These are phyloP conservation scores for Euphorbia corollata DNA, from an alignment of 441 rosid genomes.

Conservation along the genomic window DNA sequence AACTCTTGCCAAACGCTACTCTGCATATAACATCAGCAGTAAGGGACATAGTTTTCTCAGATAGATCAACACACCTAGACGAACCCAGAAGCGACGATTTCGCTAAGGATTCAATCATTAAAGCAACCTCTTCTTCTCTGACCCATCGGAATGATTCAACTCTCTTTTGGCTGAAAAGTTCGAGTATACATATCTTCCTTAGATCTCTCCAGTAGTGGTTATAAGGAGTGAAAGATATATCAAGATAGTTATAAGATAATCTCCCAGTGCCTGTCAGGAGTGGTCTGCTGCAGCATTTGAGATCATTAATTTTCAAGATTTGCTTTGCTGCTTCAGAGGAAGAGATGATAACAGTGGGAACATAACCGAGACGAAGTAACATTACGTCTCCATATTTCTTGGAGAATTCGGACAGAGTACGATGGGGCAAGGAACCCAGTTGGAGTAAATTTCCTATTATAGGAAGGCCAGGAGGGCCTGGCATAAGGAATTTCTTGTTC, in stretches of 20 bases:
- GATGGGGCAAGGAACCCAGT: neutral
- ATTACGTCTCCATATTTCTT: neutral
- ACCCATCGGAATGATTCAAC: neutral
- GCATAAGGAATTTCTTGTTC: neutral
- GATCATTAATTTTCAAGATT: neutral
- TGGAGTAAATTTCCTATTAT: neutral
- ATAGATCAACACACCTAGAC: conserved; percentile 1
- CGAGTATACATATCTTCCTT: neutral
- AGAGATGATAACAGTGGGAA: neutral
- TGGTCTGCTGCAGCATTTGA: neutral
- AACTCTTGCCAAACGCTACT: conserved; percentile 8
- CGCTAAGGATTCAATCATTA: neutral
- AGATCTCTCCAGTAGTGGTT: neutral
- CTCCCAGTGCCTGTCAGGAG: neutral
- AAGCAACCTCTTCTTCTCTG: neutral
- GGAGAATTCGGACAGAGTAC: neutral
- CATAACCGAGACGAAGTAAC: neutral
- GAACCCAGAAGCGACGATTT: neutral
- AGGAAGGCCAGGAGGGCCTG: neutral
- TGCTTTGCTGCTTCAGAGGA: neutral
- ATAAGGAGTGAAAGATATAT: neutral
- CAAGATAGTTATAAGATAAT: neutral
- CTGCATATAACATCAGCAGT: conserved; percentile 7
- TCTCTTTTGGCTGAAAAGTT: neutral
- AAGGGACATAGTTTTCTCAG: neutral